These are phyloP conservation scores for Trichosporon sp. DNA, from an alignment of 1,284 basidiomycete species.

Conservation along the genomic window DNA sequence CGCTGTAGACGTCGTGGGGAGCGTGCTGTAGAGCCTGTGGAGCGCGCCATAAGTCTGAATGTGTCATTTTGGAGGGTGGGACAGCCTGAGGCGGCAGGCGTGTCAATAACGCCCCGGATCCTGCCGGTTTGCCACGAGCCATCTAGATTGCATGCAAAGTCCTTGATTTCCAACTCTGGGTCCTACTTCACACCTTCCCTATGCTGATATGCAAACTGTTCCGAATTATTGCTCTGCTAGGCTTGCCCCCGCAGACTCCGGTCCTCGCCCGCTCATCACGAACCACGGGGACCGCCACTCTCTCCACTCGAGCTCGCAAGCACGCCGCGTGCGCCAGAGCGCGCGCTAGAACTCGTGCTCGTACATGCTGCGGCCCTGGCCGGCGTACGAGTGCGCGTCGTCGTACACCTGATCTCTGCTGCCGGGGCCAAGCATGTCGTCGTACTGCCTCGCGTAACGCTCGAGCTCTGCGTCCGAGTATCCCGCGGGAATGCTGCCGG, in stretches of 20 bases:
- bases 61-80: too few species aligned
- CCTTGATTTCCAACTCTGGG: neutral
- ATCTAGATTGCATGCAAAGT: neutral
- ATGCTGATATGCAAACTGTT: too few species aligned
- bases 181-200: neutral
- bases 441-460: neutral
- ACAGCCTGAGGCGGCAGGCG: too few species aligned
- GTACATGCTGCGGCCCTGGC: constrained; percentile 14
- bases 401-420: constrained; percentile 3
- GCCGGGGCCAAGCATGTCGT: neutral
- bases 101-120: neutral
- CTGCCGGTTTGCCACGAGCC: too few species aligned
- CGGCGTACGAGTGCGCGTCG: constrained; percentile 8
- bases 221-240: neutral
- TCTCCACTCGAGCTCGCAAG: too few species aligned
- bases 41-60: neutral
- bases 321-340: too few species aligned
- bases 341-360: constrained; percentile 20
- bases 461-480: neutral
- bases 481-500: neutral
- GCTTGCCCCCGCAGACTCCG: neutral
- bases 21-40: neutral
- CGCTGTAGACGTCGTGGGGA: neutral
- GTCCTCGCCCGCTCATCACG: too few species aligned
- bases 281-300: too few species aligned